Conservation (phyloP, 306 rosid genomes). For the Pterocarpus santalinus region DNA sequence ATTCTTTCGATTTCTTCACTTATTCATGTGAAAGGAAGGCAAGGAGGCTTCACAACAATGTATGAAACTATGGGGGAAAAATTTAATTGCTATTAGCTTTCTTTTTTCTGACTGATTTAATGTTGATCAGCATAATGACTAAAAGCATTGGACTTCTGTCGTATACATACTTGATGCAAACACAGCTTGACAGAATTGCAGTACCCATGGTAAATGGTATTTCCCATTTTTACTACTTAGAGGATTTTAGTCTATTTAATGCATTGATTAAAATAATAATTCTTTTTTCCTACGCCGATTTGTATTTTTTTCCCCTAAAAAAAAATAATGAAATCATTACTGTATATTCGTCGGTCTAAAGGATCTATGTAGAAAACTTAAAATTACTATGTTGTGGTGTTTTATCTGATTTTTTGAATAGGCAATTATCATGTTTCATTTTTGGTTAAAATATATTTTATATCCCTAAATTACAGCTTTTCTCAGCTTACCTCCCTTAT, state of each 20-base stretch:
- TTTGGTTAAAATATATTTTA: slow-evolving; percentile 2
- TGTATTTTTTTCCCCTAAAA: background rate
- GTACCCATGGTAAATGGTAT: slow-evolving; percentile 86
- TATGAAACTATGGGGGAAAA: slow-evolving; percentile 8
- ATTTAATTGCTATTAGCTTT: background rate
- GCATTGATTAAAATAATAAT: slow-evolving; percentile 18
- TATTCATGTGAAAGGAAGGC: background rate
- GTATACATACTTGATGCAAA: slow-evolving; percentile 71
- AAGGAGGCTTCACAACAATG: background rate
- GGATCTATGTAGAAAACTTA: background rate
- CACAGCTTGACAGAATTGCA: slow-evolving; percentile 77
- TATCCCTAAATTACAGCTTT: background rate
- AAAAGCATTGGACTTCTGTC: slow-evolving; percentile 94
- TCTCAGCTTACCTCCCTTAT: background rate
- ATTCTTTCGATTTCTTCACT: background rate
- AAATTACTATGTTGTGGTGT: slow-evolving; percentile 3
- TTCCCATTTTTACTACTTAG: slow-evolving; percentile 32
- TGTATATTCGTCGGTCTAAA: background rate
- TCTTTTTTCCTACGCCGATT: slow-evolving; percentile 22
- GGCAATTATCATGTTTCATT: background rate
- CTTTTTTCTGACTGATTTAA: slow-evolving; percentile 29
- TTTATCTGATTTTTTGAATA: slow-evolving; percentile 1
- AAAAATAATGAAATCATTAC: background rate
- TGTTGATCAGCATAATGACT: slow-evolving; percentile 67
- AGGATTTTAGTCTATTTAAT: slow-evolving; percentile 20